Percentiles rank a stretch among this genome's conserved stretches.
phyloP scores from a whole-genome alignment of 2,329 filamentous ascomycete species.

The Bipolaris gigantea region DNA sequence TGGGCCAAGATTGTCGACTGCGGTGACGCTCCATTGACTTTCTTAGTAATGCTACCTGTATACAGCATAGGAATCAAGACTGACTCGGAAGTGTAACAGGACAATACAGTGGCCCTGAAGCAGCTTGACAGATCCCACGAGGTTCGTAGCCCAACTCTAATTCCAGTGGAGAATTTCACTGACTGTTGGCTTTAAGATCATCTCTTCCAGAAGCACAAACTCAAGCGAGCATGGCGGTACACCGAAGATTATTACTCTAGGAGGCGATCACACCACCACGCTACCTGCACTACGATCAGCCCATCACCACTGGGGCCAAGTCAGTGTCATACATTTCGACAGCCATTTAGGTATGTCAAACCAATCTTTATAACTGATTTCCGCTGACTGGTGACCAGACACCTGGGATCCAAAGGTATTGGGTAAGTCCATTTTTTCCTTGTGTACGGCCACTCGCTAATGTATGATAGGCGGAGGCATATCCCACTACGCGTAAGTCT shows the following conservation, averaged over 20 bases:
- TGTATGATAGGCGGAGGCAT: conserved; percentile 54
- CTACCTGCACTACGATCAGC: conserved; percentile 56
- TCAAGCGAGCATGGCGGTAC: conserved; percentile 46
- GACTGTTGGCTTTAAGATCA: conserved; percentile 33
- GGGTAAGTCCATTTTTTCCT: conserved; percentile 37
- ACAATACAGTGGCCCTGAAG: conserved; percentile 58
- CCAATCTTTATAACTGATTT: background rate
- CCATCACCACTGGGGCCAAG: conserved; percentile 54
- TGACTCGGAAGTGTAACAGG: conserved; percentile 31
- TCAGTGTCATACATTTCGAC: conserved; percentile 63
- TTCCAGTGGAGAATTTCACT: background rate
- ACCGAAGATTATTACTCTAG: conserved; percentile 57
- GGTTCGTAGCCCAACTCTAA: conserved; percentile 33
- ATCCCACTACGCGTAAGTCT: conserved; percentile 60
- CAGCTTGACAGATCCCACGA: conserved; percentile 57
- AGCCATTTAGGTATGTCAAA: conserved; percentile 50
- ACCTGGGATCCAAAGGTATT: conserved; percentile 60
- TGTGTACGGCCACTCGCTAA: conserved; percentile 5
- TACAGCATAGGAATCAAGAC: background rate
- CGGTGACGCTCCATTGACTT: conserved; percentile 57
- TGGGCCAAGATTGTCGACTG: conserved; percentile 60
- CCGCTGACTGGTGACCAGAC: conserved; percentile 42
- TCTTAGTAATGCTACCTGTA: conserved; percentile 41
- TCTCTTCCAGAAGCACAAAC: conserved; percentile 53
- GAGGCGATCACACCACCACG: conserved; percentile 61